phyloP scores from a whole-genome alignment of 164 flowering plant genomes.

The Nelumbo lutea region DNA sequence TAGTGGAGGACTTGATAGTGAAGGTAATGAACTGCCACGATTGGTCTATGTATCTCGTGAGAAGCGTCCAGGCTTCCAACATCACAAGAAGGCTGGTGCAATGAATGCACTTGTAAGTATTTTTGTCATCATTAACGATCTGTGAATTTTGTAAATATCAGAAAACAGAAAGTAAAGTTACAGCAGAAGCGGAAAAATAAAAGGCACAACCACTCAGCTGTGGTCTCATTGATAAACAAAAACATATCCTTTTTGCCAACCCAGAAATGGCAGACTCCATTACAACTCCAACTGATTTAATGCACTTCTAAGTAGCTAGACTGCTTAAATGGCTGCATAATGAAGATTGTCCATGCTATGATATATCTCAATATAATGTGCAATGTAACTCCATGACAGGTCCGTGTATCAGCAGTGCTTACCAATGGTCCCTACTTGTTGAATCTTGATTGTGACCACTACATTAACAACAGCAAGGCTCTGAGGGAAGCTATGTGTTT shows the following conservation, averaged over 20 bases:
- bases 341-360: background rate
- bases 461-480: conserved; percentile 68
- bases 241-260: no score
- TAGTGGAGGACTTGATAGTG: conserved; percentile 43
- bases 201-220: no score
- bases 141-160: no score
- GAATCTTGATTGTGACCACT: conserved; percentile 74
- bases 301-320: no score
- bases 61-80: conserved; percentile 56
- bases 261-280: no score
- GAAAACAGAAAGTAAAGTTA: no score
- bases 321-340: no score
- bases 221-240: no score
- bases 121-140: background rate
- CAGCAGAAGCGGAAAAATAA: no score
- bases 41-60: conserved; percentile 57
- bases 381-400: conserved; percentile 12
- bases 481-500: conserved; percentile 68
- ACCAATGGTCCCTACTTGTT: conserved; percentile 62
- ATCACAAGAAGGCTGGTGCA: conserved; percentile 66
- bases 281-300: no score
- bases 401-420: conserved; percentile 57
- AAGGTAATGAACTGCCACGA: conserved; percentile 48
- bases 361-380: background rate
- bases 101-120: conserved; percentile 60